Evolutionary conservation across 805 yeast species (phyloP).

Genomic region (Cyberlindnera mycetangii): DNA sequence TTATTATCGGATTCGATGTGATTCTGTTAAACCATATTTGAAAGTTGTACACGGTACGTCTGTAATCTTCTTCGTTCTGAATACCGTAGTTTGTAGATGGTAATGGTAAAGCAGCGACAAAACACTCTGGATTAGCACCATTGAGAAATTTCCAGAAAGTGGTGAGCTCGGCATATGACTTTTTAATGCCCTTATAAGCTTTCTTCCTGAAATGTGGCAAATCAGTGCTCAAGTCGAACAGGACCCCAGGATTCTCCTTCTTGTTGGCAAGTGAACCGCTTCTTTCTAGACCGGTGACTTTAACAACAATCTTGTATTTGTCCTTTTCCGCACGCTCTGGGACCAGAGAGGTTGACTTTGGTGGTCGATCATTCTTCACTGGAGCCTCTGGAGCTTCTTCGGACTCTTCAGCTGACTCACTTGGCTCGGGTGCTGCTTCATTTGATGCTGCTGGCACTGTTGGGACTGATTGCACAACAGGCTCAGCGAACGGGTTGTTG

Average conservation of each 20-base stretch:
- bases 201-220: slow-evolving; percentile 74
- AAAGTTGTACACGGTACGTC: slow-evolving; percentile 51
- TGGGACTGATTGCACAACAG: background rate
- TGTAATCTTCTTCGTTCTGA: slow-evolving; percentile 78
- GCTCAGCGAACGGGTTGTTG: slow-evolving; percentile 56
- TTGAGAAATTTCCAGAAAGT: slow-evolving; percentile 74
- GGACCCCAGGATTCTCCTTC: slow-evolving; percentile 74
- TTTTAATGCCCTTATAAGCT: slow-evolving; percentile 66
- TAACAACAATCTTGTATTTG: slow-evolving; percentile 45
- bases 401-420: background rate
- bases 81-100: slow-evolving; percentile 75
- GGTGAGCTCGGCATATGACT: slow-evolving; percentile 76
- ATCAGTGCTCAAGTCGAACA: slow-evolving; percentile 66
- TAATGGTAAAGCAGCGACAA: slow-evolving; percentile 84
- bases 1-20: slow-evolving; percentile 69
- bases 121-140: slow-evolving; percentile 84
- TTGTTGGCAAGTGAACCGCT: slow-evolving; percentile 49
- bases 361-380: slow-evolving; percentile 6
- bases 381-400: slow-evolving; percentile 2
- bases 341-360: slow-evolving; percentile 7
- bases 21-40: slow-evolving; percentile 88
- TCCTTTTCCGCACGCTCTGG: slow-evolving; percentile 29
- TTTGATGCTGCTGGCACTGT: slow-evolving; percentile 29
- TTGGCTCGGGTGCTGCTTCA: slow-evolving; percentile 11
- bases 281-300: slow-evolving; percentile 68